Base-by-base conservation (phyloP, 306 rosid species). In the Acacia crassicarpa region DNA sequence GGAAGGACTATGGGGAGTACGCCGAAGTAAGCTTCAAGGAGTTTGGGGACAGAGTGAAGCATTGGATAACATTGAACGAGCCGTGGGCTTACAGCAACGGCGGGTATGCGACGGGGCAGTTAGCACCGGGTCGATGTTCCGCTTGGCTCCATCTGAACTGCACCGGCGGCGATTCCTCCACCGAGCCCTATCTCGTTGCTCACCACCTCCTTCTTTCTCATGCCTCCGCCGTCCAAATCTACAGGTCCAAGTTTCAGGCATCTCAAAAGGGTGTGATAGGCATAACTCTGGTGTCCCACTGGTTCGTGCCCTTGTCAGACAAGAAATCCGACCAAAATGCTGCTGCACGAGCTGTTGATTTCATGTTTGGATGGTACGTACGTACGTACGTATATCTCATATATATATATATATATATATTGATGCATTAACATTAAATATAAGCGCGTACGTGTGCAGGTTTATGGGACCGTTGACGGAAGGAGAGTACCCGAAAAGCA, bases 21-120 rank as follows among this genome's bases (percentile, higher is more conserved):
- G 90, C 82, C 1, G 94, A 91, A 10, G n/a, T 92, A 40, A 89
- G 93, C 44, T 92, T 85, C 51, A 84, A 45, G 23, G 79, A 78
- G 78, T 92, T 91, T 49, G 97, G 97, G 16, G 86, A 91, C 0
- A 75, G 89, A 3, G 93, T 92, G 46, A 91, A 91, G 67, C 74
- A 88, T 2, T 92, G 97, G 93, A 85, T 92, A 51, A 92, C 93
- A 0, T 48, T 89, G 4, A 92, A 92, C 40, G 97, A 92, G 58
- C 91, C 94, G 67, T 75, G 2, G 9, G 25, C 33, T 9, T 88
- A 78, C 15, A 69, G 77, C 20, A 2, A 0, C 0, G 53, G n/a
- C 45, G 92, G 93, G 1, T 92, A 92, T 68, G 80, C 77, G 22
- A 0, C 0, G 0, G 90, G 91, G 2, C 6, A 0, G 0, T 10